These are phyloP conservation scores for Cantharellus anzutake DNA, from an alignment of 768 basidiomycete species.

Conservation along the genomic window DNA sequence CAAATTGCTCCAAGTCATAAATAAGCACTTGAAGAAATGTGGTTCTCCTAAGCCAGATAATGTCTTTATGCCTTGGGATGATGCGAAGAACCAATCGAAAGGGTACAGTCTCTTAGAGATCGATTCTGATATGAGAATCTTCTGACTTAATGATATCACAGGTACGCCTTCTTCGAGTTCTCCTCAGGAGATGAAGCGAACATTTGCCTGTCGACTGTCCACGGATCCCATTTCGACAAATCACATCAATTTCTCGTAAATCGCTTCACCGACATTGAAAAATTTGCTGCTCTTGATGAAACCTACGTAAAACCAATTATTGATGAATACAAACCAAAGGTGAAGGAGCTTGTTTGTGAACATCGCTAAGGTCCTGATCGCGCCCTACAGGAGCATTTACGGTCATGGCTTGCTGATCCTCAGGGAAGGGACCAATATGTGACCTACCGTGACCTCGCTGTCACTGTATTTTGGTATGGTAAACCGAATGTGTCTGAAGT, in stretches of 20 bases:
- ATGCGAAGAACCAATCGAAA: constrained; percentile 66
- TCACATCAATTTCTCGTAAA: constrained; percentile 73
- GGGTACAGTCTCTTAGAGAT: constrained; percentile 35
- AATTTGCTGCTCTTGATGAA: constrained; percentile 57
- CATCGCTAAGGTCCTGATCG: background rate
- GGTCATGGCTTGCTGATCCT: constrained; percentile 84
- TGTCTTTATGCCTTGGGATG: constrained; percentile 80
- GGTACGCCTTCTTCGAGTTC: constrained; percentile 71
- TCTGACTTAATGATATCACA: constrained; percentile 15
- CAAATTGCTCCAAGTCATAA: constrained; percentile 58
- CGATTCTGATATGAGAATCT: background rate
- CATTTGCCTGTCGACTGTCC: constrained; percentile 42
- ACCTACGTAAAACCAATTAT: constrained; percentile 53
- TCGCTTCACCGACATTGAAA: constrained; percentile 78
- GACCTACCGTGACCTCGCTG: constrained; percentile 82
- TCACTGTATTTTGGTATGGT: constrained; percentile 82
- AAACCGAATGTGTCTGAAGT: constrained; percentile 62
- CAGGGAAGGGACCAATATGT: constrained; percentile 92
- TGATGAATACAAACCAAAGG: constrained; percentile 60
- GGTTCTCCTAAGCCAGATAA: constrained; percentile 54
- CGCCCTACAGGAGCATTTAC: constrained; percentile 63
- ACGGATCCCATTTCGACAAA: constrained; percentile 71
- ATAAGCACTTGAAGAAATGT: constrained; percentile 77
- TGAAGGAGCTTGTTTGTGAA: constrained; percentile 15
- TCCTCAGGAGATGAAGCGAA: constrained; percentile 49